Conservation (phyloP, 1,284 basidiomycete genomes). For the Tremellales sp. region DNA sequence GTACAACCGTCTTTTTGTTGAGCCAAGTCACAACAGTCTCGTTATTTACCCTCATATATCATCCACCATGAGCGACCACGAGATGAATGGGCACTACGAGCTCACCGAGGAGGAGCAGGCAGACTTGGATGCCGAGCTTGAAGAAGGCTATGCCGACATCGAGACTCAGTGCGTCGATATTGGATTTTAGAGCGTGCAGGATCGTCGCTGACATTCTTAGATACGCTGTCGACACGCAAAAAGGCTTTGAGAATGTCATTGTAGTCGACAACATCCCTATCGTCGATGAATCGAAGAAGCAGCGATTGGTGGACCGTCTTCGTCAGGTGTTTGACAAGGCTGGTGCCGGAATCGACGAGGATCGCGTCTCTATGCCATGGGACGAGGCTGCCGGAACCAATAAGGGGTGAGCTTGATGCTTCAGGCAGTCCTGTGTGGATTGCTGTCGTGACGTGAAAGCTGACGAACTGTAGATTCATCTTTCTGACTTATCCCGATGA, state of each 20-base stretch:
- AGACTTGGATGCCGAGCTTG: conserved; percentile 62
- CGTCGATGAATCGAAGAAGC: conserved; percentile 75
- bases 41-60: no score
- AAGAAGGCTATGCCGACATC: conserved; percentile 72
- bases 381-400: conserved; percentile 70
- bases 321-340: conserved; percentile 75
- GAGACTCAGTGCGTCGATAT: conserved; percentile 69
- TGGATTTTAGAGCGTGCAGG: conserved; percentile 12
- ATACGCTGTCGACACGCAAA: conserved; percentile 70
- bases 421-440: no score
- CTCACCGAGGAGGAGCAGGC: conserved; percentile 55
- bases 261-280: conserved; percentile 82
- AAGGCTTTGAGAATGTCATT: conserved; percentile 79
- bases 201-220: no score
- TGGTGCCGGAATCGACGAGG: conserved; percentile 69
- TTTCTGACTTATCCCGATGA: conserved; percentile 83
- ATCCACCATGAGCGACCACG: conserved; percentile 7
- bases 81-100: conserved; percentile 2
- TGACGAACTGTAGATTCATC: conserved; percentile 59
- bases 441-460: not conserved
- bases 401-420: conserved; percentile 69
- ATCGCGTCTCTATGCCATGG: conserved; percentile 80
- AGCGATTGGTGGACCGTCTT: conserved; percentile 72
- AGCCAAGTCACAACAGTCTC: no score
- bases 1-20: no score